phyloP scores from a whole-genome alignment of 73 alveolate species.

The Paraurostyla sp. region DNA sequence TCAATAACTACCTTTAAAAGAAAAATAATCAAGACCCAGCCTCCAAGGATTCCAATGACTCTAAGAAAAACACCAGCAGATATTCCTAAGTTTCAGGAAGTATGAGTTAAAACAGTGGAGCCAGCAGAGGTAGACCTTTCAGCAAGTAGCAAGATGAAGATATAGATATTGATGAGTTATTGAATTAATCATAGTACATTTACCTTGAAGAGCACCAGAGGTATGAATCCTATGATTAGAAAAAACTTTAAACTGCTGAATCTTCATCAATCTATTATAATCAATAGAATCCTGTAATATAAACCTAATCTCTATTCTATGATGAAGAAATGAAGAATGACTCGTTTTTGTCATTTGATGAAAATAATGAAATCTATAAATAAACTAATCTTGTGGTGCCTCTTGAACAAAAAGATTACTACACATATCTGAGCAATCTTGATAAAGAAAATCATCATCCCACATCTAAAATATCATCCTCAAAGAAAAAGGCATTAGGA shows the following conservation, averaged over 20 bases:
- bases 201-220: constrained; percentile 3
- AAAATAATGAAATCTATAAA: too few species aligned
- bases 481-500: too few species aligned
- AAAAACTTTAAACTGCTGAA: too few species aligned
- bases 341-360: too few species aligned
- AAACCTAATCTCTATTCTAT: background rate
- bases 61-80: background rate
- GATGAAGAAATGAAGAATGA: background rate
- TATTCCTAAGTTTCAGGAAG: background rate
- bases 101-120: too few species aligned
- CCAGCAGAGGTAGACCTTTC: too few species aligned
- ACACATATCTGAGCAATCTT: too few species aligned
- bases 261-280: background rate
- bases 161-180: background rate
- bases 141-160: background rate
- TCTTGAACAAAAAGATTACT: too few species aligned
- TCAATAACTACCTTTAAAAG: constrained; percentile 1
- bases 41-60: background rate
- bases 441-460: constrained; percentile 21
- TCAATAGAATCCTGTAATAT: background rate
- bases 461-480: too few species aligned
- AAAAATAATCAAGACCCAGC: background rate
- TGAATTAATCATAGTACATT: background rate
- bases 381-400: too few species aligned
- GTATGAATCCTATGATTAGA: background rate